Base-by-base conservation (phyloP, 257 asterid genomes). In the Capsicum pubescens region DNA sequence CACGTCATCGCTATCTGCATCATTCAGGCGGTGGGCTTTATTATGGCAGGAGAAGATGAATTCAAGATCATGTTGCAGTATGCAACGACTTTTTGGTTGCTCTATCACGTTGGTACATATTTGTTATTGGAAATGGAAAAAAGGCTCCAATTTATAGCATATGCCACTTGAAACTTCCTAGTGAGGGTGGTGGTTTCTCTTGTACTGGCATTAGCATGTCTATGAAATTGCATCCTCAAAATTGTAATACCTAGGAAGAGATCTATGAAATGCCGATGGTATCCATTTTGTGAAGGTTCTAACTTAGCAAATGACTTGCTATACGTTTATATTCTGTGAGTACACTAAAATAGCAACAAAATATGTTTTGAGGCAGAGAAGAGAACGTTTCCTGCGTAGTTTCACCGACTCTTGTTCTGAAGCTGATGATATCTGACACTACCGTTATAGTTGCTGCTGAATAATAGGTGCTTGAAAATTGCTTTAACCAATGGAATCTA, bases 11-110 rank as follows among this genome's bases (percentile, higher is more conserved):
- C 60, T 92, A 91, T 78, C 86, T 92, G 71, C 92, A 72, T 81
- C 98, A 93, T 84, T 90, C 98, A 1, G 98, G 98, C 60, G 97
- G 97, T 39, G 99, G 99, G 60, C 63, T 90, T 72, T 92, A 93
- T 88, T 93, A 97, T 59, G 92, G 95, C 69, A 90, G 99, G 86
- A 92, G 97, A 85, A 90, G 93, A 85, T 94, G 83, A 91, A 36
- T 71, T 71, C 61, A 26, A 19, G 64, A 15, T 54, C 81, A 26
- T 26, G 64, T 77, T 77, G 42, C 9, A 15, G 81, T 8, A 77
- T 32, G 63, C 26, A 54, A 77, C 32, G 48, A 11, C 48, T 26
- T 46, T 0, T 10, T 70, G 5, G n/a, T 5, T 21, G 44, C 81
- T 77, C 50, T 26, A 77, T 77, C 81, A 26, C 60, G 21, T 46